A percentile compares a stretch with the other conserved stretches of the same genome.
phyloP scores from a whole-genome alignment of 1,284 basidiomycete genomes.

The Inonotus hispidus region DNA sequence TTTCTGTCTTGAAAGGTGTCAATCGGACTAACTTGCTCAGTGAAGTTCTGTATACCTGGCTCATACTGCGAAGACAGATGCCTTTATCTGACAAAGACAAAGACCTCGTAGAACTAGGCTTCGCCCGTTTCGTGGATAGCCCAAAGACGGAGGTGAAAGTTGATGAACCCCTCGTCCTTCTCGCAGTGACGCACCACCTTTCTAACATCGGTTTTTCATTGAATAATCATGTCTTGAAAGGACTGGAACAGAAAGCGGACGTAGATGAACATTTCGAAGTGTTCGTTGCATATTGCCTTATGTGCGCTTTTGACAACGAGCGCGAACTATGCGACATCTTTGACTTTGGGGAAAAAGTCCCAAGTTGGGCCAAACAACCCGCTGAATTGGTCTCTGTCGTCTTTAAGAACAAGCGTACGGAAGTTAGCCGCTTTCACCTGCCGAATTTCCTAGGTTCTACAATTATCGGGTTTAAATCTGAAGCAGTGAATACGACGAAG shows the following conservation, averaged over 20 bases:
- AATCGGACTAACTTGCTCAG: not conserved
- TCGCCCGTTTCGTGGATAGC: not conserved
- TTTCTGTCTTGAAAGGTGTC: not conserved
- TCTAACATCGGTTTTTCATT: not conserved
- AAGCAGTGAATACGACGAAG: not conserved
- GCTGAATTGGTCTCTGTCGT: not conserved
- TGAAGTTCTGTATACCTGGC: not conserved
- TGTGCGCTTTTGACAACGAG: not conserved
- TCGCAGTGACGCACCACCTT: not conserved
- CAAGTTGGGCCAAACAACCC: not conserved
- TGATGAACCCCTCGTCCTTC: not conserved
- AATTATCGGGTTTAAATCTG: not conserved
- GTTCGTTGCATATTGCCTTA: not conserved
- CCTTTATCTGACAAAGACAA: not conserved
- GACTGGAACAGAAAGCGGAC: not conserved
- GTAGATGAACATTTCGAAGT: not conserved
- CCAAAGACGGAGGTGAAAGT: not conserved
- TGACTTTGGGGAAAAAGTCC: not conserved
- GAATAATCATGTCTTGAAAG: not conserved
- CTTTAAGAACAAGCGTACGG: not conserved
- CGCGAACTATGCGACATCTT: not conserved
- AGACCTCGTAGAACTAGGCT: not conserved
- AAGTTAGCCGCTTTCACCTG: not conserved
- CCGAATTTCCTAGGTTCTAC: not conserved
- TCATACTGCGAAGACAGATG: not conserved